Evolutionary conservation across 441 rosid species (phyloP).

Genomic region (Adansonia grandidieri): DNA sequence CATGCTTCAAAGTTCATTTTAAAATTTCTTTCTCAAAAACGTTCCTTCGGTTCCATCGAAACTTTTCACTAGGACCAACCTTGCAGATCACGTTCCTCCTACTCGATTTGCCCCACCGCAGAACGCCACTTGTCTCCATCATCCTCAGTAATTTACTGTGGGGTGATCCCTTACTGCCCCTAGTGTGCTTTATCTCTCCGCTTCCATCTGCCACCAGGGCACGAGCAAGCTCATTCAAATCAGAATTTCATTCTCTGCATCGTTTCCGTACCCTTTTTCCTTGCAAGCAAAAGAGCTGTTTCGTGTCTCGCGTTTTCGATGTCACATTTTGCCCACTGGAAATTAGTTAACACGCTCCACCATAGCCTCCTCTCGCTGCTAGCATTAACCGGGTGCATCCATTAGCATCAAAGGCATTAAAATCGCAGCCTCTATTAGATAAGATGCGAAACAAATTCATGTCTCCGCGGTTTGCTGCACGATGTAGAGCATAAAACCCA

Average conservation of each 20-base stretch:
- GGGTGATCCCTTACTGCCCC: slow-evolving; percentile 49
- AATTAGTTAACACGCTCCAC: slow-evolving; percentile 37
- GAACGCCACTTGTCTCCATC: slow-evolving; percentile 32
- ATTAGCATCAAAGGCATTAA: slow-evolving; percentile 44
- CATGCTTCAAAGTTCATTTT: too few species aligned
- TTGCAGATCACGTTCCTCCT: slow-evolving; percentile 47
- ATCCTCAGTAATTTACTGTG: slow-evolving; percentile 44
- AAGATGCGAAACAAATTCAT: slow-evolving; percentile 35
- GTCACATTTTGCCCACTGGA: slow-evolving; percentile 39
- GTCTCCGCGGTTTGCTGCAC: slow-evolving; percentile 50
- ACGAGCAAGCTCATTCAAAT: slow-evolving; percentile 47
- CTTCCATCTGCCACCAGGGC: slow-evolving; percentile 37
- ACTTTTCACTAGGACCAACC: slow-evolving; percentile 39
- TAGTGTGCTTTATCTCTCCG: slow-evolving; percentile 45
- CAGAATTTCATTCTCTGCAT: slow-evolving; percentile 33
- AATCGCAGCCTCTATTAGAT: slow-evolving; percentile 38
- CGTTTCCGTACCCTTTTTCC: slow-evolving; percentile 27
- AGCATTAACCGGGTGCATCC: slow-evolving; percentile 51
- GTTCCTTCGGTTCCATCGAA: slow-evolving; percentile 39
- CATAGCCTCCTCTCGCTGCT: slow-evolving; percentile 48
- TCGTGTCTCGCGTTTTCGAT: slow-evolving; percentile 39
- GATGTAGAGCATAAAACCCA: slow-evolving; percentile 47
- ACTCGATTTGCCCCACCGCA: slow-evolving; percentile 48
- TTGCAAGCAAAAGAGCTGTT: slow-evolving; percentile 42
- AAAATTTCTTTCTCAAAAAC: too few species aligned